Evolutionary conservation across 2,329 filamentous ascomycete genomes (phyloP).

Genomic region (Monilinia fructicola): DNA sequence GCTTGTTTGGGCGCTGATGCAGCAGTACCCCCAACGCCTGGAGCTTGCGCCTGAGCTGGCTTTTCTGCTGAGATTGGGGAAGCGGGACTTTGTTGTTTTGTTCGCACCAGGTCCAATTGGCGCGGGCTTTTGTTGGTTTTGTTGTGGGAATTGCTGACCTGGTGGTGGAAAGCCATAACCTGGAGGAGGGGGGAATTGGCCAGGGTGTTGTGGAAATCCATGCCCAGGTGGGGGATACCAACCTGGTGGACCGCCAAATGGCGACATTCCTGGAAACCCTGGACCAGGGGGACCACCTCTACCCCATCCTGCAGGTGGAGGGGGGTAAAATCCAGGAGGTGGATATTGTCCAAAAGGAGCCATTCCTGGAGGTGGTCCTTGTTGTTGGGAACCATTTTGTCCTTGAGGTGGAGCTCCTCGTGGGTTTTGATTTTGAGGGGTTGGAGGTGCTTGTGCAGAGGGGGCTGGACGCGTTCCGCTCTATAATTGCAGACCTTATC

Average conservation of each 20-base stretch:
- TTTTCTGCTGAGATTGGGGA: slow-evolving; percentile 44
- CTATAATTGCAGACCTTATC: slow-evolving; percentile 42
- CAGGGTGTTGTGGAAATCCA: slow-evolving; percentile 65
- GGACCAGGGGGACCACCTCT: slow-evolving; percentile 57
- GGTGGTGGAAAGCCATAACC: slow-evolving; percentile 53
- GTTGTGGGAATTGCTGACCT: slow-evolving; percentile 56
- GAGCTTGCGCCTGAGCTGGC: slow-evolving; percentile 47
- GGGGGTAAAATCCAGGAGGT: slow-evolving; percentile 40
- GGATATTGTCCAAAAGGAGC: slow-evolving; percentile 45
- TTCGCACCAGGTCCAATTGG: slow-evolving; percentile 54
- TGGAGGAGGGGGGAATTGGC: slow-evolving; percentile 47
- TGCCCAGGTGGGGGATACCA: slow-evolving; percentile 78
- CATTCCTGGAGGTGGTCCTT: slow-evolving; percentile 25
- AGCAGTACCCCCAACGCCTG: slow-evolving; percentile 44
- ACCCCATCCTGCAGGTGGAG: slow-evolving; percentile 53
- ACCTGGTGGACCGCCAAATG: slow-evolving; percentile 70
- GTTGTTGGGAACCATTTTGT: slow-evolving; percentile 29
- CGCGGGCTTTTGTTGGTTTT: slow-evolving; percentile 46
- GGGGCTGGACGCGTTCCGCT: slow-evolving; percentile 43
- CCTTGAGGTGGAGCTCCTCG: slow-evolving; percentile 26
- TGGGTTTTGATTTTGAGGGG: slow-evolving; percentile 28
- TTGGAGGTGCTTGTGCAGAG: slow-evolving; percentile 26
- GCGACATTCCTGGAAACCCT: slow-evolving; percentile 66
- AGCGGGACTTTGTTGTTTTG: slow-evolving; percentile 46
- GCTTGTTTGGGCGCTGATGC: slow-evolving; percentile 44